phyloP scores from a whole-genome alignment of 305 asterid species.

The Solanum hybrid region DNA sequence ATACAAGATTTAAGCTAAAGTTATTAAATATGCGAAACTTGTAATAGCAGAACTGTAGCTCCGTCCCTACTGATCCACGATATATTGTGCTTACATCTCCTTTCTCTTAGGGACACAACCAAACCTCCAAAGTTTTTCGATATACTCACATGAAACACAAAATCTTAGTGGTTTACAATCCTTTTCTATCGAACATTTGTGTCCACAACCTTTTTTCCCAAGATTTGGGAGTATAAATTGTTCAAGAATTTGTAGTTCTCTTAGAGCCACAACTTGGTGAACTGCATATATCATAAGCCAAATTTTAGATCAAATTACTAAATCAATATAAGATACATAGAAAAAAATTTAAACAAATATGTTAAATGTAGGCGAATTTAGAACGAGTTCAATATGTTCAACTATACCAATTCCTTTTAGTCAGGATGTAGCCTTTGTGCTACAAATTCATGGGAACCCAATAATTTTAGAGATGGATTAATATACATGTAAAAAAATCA shows the following conservation, averaged over 20 bases:
- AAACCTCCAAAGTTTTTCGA: not conserved
- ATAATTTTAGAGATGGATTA: no score
- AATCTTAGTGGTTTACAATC: not conserved
- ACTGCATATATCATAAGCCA: not conserved
- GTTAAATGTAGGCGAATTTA: no score
- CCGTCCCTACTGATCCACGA: not conserved
- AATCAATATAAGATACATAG: not conserved
- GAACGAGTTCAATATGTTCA: no score
- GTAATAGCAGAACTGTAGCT: not conserved
- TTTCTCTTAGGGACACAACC: not conserved
- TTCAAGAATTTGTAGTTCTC: not conserved
- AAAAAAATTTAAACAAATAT: no score
- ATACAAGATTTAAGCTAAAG: no score
- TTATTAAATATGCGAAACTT: not conserved
- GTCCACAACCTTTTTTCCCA: not conserved
- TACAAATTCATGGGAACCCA: no score
- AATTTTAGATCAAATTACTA: not conserved
- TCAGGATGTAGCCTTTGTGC: no score
- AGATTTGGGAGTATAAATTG: not conserved
- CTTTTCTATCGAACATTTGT: not conserved
- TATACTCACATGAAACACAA: not conserved
- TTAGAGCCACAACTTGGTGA: not conserved
- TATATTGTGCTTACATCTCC: not conserved
- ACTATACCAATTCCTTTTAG: no score
- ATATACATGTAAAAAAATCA: not conserved